phyloP scores from a whole-genome alignment of 805 yeast species.

The Wickerhamiella azyma region DNA sequence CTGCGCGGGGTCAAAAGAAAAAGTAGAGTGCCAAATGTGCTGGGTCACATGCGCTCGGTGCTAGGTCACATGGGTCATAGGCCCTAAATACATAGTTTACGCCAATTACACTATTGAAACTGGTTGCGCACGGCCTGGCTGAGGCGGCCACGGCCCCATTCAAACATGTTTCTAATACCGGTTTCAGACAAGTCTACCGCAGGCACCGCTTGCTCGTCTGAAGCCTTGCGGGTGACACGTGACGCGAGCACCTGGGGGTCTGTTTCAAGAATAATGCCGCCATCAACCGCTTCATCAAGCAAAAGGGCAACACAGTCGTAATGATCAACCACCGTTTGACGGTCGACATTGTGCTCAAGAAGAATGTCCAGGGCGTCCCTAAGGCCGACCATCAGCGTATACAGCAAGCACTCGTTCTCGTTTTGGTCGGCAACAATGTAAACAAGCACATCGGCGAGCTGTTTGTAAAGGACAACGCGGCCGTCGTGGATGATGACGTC shows the following conservation, averaged over 20 bases:
- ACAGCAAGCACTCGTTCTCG: slow-evolving; percentile 77
- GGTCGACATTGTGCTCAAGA: slow-evolving; percentile 57
- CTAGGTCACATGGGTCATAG: too few species aligned
- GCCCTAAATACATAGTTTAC: not conserved
- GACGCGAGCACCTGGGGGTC: slow-evolving; percentile 79
- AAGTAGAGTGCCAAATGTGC: not conserved
- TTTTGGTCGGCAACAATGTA: slow-evolving; percentile 59
- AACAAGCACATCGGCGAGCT: slow-evolving; percentile 59
- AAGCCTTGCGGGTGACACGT: slow-evolving; percentile 80
- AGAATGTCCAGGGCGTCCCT: slow-evolving; percentile 71
- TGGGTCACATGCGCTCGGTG: not conserved
- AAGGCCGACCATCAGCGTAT: slow-evolving; percentile 61
- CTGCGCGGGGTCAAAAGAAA: slow-evolving; percentile 3
- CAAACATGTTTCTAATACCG: slow-evolving; percentile 63
- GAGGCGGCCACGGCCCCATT: slow-evolving; percentile 68
- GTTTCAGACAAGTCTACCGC: slow-evolving; percentile 30
- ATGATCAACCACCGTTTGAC: slow-evolving; percentile 59
- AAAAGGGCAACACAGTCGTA: slow-evolving; percentile 79
- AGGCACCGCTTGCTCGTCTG: slow-evolving; percentile 39
- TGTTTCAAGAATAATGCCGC: slow-evolving; percentile 82
- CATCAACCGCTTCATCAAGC: slow-evolving; percentile 85
- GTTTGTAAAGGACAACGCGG: slow-evolving; percentile 75
- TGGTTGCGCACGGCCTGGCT: slow-evolving; percentile 38
- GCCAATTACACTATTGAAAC: slow-evolving; percentile 9
- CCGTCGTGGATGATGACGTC: slow-evolving; percentile 72